A percentile compares a stretch with the other conserved stretches of the same genome.
Evolutionary conservation across 495 filamentous ascomycete genomes (phyloP).

Genomic region (Extremus antarcticus): DNA sequence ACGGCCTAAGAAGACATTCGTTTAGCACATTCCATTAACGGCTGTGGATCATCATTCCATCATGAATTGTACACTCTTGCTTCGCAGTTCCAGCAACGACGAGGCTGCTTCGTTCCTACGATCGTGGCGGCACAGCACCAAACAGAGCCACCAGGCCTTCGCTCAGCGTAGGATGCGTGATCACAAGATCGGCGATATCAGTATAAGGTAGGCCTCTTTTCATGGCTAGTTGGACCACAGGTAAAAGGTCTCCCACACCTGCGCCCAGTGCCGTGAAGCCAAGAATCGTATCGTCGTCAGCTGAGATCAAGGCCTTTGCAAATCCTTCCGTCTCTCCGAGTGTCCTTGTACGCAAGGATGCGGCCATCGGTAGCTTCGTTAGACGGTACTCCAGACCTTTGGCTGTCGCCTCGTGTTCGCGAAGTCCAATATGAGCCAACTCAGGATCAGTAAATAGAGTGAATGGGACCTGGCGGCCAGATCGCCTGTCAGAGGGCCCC

Average conservation of each 20-base stretch:
- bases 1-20: no score
- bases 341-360: constrained; percentile 3
- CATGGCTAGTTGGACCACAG: constrained; percentile 10
- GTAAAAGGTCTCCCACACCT: constrained; percentile 5
- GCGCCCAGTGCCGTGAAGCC: constrained; percentile 7
- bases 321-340: constrained; percentile 5
- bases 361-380: constrained; percentile 9
- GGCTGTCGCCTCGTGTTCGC: constrained; percentile 1
- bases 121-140: neutral
- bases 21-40: no score
- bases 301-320: constrained; percentile 5
- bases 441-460: constrained; percentile 9
- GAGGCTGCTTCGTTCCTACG: no score
- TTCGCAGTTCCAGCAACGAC: no score
- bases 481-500: neutral
- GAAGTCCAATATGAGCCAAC: constrained; percentile 8
- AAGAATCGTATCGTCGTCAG: constrained; percentile 4
- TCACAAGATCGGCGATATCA: neutral
- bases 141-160: constrained; percentile 5
- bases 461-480: constrained; percentile 8
- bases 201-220: constrained; percentile 4
- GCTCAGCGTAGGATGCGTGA: constrained; percentile 10
- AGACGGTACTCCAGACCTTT: constrained; percentile 2
- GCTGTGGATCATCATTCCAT: no score
- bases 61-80: no score